Percentiles rank a stretch among this genome's conserved stretches.
Conservation (phyloP, 768 basidiomycete species). For the Cystobasidium ongulense region DNA sequence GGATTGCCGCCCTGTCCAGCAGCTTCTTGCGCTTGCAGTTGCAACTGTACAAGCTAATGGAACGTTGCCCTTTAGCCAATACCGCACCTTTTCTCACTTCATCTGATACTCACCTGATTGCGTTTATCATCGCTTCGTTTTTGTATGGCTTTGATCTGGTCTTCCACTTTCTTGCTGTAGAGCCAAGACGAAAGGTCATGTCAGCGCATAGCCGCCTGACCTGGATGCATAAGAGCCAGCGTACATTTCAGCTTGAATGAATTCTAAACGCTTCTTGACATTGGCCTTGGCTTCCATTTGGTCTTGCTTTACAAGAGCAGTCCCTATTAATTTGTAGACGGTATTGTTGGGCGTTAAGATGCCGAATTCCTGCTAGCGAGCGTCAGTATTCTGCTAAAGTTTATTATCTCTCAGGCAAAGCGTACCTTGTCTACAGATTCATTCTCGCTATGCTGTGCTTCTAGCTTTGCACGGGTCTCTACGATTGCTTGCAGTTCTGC, state of each 20-base stretch:
- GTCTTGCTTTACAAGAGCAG: slow-evolving; percentile 82
- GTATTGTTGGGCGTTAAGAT: slow-evolving; percentile 65
- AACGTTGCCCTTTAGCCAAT: not conserved
- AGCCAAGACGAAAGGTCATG: not conserved
- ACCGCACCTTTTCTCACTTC: not conserved
- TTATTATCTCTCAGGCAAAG: not conserved
- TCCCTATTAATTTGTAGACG: slow-evolving; percentile 84
- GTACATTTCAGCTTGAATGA: slow-evolving; percentile 80
- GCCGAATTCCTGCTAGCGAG: slow-evolving; percentile 64
- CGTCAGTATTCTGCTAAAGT: not conserved
- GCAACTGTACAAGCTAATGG: slow-evolving; percentile 26
- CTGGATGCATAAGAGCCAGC: slow-evolving; percentile 40
- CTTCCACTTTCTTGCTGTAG: slow-evolving; percentile 66
- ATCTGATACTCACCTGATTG: slow-evolving; percentile 55
- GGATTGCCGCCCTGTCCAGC: slow-evolving; percentile 18
- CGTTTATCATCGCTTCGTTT: slow-evolving; percentile 72
- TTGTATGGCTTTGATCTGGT: slow-evolving; percentile 68
- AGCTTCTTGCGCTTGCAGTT: slow-evolving; percentile 30
- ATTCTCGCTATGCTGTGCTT: slow-evolving; percentile 82
- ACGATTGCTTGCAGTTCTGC: slow-evolving; percentile 62
- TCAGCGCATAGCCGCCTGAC: not conserved
- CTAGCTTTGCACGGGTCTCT: slow-evolving; percentile 72
- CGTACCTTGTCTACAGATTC: slow-evolving; percentile 78
- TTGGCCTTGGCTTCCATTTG: slow-evolving; percentile 75
- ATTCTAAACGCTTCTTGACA: slow-evolving; percentile 79